Base-by-base conservation (phyloP, 129 eudicot genomes). In the Flaveria trinervia region DNA sequence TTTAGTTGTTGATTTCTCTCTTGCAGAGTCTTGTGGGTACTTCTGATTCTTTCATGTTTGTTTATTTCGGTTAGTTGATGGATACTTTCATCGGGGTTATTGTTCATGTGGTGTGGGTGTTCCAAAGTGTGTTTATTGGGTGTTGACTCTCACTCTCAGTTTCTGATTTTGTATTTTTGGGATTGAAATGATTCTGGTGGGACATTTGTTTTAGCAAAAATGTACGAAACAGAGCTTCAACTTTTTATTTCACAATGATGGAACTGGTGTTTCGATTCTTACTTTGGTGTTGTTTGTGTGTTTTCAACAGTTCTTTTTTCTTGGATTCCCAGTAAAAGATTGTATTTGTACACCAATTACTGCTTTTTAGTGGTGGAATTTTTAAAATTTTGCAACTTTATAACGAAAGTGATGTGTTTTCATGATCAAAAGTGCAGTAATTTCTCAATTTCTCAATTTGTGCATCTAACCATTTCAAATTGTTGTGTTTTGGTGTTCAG, bases 301-400 rank as follows among this genome's bases (percentile, higher is more conserved):
- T 14, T 72, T 25, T 49, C 62, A 20, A 25, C 66, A 50, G 25
- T 22, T 16, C 36, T 60, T 60, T 69, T 65, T 80, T 73, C 74
- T 73, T 80, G 79, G 83, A 73, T 73, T 70, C 73, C 73, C 16
- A 11, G 59, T 72, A 10, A 72, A 71, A 62, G n/a, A 61, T 62
- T 48, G 18, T 26, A 48, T 33, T 23, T 68, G 69, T 26, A 55
- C 45, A 50, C 36, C 22, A 4, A 60, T 72, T 70, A 25, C 10
- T 65, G 56, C 20, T 54, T 82, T 73, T 77, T 48, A 51, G 74
- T 79, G 77, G 77, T 79, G 79, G 71, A 71, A 54, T 68, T 66
- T 44, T 67, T 41, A 18, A 73, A n/a, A 70, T 25, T 50, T 65
- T 71, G 55, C 3, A 70, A 22, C 72, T 81, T 81, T 65, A 30